phyloP scores from a whole-genome alignment of 805 yeast species.

The Suhomyces vadensis region DNA sequence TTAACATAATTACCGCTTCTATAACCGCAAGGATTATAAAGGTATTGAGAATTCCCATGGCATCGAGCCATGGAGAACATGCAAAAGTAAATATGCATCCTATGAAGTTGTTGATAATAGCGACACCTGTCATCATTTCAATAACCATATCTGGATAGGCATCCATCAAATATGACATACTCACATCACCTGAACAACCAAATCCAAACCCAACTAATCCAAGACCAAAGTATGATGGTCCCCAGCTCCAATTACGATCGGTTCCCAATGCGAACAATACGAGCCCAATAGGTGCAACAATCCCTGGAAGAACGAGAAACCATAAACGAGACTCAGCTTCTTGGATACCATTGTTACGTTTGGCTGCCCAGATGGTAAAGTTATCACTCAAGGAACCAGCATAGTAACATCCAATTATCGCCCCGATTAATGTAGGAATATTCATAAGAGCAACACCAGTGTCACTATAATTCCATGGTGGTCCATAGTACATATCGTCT shows the following conservation, averaged over 20 bases:
- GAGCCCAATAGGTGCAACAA: conserved; percentile 63
- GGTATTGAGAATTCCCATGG: conserved; percentile 57
- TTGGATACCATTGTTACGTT: conserved; percentile 56
- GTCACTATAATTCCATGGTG: conserved; percentile 66
- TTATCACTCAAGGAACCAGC: conserved; percentile 63
- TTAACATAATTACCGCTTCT: conserved; percentile 57
- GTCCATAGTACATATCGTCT: conserved; percentile 63
- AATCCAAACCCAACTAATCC: conserved; percentile 69
- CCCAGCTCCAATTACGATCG: conserved; percentile 54
- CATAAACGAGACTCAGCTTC: conserved; percentile 68
- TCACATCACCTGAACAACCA: conserved; percentile 71
- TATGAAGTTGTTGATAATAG: conserved; percentile 62
- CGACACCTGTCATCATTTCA: conserved; percentile 71
- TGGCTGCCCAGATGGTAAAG: conserved; percentile 62
- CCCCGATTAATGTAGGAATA: conserved; percentile 67
- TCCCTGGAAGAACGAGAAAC: conserved; percentile 54
- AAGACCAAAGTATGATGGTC: conserved; percentile 56
- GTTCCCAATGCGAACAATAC: conserved; percentile 68
- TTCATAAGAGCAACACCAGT: conserved; percentile 76
- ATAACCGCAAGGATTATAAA: conserved; percentile 62
- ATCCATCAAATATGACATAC: conserved; percentile 67
- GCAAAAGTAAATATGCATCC: conserved; percentile 68
- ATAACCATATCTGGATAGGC: conserved; percentile 68
- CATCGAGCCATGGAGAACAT: conserved; percentile 60
- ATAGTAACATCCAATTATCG: conserved; percentile 63